A percentile compares a stretch with the other conserved stretches of the same genome.
Evolutionary conservation across 768 basidiomycete genomes (phyloP).

Genomic region (Dioszegia crocea): DNA sequence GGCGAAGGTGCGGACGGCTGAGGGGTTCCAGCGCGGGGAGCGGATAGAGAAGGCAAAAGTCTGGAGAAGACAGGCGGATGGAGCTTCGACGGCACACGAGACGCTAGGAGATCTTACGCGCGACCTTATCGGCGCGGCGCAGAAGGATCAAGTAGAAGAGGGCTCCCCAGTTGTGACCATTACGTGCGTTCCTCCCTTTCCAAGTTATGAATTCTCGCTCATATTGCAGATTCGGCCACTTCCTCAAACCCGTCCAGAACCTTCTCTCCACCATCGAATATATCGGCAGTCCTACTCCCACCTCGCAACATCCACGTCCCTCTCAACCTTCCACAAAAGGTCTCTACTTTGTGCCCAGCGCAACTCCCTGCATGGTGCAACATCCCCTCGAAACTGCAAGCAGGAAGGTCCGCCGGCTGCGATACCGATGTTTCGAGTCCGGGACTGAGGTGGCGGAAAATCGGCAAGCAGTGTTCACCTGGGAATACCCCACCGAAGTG

Average conservation of each 20-base stretch:
- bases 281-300: neutral
- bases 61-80: neutral
- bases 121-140: neutral
- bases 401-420: neutral
- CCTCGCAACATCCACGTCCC: neutral
- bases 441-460: neutral
- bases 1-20: neutral
- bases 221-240: slow-evolving; percentile 2
- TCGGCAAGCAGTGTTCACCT: neutral
- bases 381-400: neutral
- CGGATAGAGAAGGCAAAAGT: neutral
- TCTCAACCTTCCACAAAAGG: neutral
- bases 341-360: neutral
- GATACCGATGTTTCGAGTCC: slow-evolving; percentile 7
- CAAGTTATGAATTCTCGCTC: neutral
- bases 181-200: neutral
- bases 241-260: neutral
- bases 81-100: neutral
- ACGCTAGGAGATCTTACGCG: neutral
- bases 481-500: neutral
- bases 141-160: neutral
- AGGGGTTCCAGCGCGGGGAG: neutral
- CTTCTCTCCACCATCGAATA: neutral
- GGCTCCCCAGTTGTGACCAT: neutral
- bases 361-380: slow-evolving; percentile 4